Base-by-base conservation (phyloP, 202 grass and related monocot species). In the Sporobolus alterniflorus region DNA sequence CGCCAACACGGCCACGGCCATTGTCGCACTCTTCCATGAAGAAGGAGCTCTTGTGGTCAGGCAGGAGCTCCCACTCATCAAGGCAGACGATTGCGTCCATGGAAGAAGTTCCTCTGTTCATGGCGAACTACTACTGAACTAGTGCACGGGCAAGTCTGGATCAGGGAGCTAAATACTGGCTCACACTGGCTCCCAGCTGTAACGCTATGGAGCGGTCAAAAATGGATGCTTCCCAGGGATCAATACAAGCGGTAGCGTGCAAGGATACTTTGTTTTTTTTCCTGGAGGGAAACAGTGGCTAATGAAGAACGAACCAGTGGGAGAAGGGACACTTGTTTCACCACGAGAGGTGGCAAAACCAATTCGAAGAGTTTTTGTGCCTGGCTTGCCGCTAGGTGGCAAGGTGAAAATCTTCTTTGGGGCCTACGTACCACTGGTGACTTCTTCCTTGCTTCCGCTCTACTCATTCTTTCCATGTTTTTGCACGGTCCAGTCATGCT, bases 11-110 rank as follows among this genome's bases (percentile, higher is more conserved):
- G 32, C 72, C 81, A 67, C 71, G 60, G 33, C 21, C 59, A 77
- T 44, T 65, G 74, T 15, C 66, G 67, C 33, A 79, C 26, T 87
- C 63, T 52, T 75, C 84, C 89, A 87, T 56, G 80, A 70, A 74
- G 74, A 33, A 78, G 67, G 57, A 88, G 42, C 64, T 85, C 33
- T 43, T 68, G 43, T 78, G 70, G 69, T 85, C 87, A 56, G 92
- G 90, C 52, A 95, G 85, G 79, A 95, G 17, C 87, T 90, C 93
- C 93, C 93, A 95, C 10, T 92, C 90, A 12, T 90, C 90, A 49
- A 94, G 59, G 82, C 67, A 87, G 59, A 8, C 36, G 36, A 88
- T 92, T 2, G 54, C 51, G 42, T 88, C 82, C 89, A 89, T 90
- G 73, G 88, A 78, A 22, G 88, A 78, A 28, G n/a, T 31, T 4